Evolutionary conservation across 495 filamentous ascomycete genomes (phyloP).

Genomic region (Aspergillus steynii): DNA sequence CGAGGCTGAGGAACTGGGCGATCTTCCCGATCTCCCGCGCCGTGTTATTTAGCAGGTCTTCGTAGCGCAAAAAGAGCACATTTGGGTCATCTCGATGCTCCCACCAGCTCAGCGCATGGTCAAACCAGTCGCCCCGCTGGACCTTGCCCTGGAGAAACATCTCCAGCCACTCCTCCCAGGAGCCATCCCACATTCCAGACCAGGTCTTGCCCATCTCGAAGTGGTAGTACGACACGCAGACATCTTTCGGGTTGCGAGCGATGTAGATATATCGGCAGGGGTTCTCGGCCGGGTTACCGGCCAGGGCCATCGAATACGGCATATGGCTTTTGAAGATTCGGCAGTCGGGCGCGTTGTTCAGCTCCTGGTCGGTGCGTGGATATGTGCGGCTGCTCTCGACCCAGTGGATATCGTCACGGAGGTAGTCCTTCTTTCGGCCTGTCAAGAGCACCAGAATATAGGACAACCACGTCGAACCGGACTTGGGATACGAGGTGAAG

Average conservation of each 20-base stretch:
- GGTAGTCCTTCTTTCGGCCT: background rate
- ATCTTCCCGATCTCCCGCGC: background rate
- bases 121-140: conserved; percentile 4
- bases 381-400: conserved; percentile 7
- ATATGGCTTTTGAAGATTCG: conserved; percentile 8
- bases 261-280: conserved; percentile 4
- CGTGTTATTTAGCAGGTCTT: background rate
- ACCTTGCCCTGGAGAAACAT: conserved; percentile 3
- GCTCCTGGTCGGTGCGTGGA: conserved; percentile 5
- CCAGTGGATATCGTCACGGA: background rate
- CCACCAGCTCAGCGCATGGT: conserved; percentile 8
- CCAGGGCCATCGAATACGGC: conserved; percentile 1
- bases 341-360: background rate
- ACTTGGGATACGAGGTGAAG: conserved; percentile 4
- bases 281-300: background rate
- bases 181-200: background rate
- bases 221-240: conserved; percentile 2
- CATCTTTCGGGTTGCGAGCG: conserved; percentile 8
- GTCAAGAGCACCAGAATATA: conserved; percentile 6
- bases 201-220: conserved; percentile 7
- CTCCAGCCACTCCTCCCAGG: conserved; percentile 3
- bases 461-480: conserved; percentile 6
- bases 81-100: conserved; percentile 1
- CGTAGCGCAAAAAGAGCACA: conserved; percentile 1
- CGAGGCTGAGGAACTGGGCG: background rate